Percentiles rank a stretch among this genome's conserved stretches.
These are phyloP conservation scores for Papilionanthe hybrid DNA, from an alignment of 116 monocot species.

Conservation along the genomic window DNA sequence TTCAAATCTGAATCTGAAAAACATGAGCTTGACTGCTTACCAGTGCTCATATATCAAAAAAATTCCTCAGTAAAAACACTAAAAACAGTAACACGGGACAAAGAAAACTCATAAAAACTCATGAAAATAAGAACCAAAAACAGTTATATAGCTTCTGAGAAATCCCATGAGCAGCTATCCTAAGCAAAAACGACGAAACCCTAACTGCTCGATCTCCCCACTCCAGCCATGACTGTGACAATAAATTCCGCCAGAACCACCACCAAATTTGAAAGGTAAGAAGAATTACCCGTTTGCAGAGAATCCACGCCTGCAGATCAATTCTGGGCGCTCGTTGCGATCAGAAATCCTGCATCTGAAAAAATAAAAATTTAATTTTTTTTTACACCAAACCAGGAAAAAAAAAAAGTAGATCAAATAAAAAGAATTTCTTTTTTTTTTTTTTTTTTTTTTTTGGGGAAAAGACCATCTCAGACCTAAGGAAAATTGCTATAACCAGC, in stretches of 20 bases:
- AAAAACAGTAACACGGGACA: neutral
- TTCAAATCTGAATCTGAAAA: neutral
- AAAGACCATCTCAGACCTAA: slow-evolving; percentile 1
- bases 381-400: slow-evolving; percentile 9
- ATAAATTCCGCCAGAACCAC: neutral
- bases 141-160: neutral
- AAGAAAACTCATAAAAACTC: neutral
- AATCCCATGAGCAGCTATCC: neutral
- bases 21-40: neutral
- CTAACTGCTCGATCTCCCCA: slow-evolving; percentile 2
- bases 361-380: neutral
- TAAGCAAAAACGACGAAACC: slow-evolving; percentile 2
- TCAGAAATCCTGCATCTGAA: slow-evolving; percentile 12
- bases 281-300: slow-evolving; percentile 19
- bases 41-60: neutral
- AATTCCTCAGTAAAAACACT: neutral
- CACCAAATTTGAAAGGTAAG: neutral
- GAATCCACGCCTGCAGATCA: slow-evolving; percentile 2
- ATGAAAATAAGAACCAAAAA: neutral
- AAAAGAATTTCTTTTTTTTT: neutral
- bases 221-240: neutral
- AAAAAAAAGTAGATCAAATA: slow-evolving; percentile 8
- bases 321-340: slow-evolving; percentile 9
- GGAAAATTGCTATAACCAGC: slow-evolving; percentile 1
- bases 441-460: no score